Evolutionary conservation across 768 basidiomycete genomes (phyloP), one percentile per base, ranked within the genome.

Genomic region (Hemileccinum rubropunctum): DNA sequence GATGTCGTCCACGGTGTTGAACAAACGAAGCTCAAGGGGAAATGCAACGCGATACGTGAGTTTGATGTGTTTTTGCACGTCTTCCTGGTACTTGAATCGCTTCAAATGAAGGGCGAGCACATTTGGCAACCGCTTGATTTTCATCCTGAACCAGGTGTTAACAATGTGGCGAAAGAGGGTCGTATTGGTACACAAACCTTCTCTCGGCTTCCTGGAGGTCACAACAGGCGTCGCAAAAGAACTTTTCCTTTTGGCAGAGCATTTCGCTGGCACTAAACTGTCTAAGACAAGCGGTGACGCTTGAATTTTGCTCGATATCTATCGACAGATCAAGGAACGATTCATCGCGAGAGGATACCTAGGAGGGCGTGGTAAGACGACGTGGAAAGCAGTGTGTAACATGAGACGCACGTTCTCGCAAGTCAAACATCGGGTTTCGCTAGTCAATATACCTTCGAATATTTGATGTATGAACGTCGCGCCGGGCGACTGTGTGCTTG

Each of bases 221-320:
- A 62, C 95, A 95, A 67, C 97, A 99, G 15, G 86, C 83, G 67
- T 99, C 97, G 65, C 97, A 99, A 68, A 91, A 97, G 66, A 98
- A 99, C 72, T 98, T 98, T 76, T 99, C 98, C 69, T 82, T 88
- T 69, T 95, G 92, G 60, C 92, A 95, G 17, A 99, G 81, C 95
- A 98, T 99, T 71, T 99, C 97, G 63, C 88, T 91, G 35, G 94
- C 95, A 63, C 92, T 95, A 67, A 99, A 99, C 64, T 95, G 92
- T 40, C 93, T 82, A 32, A 99, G 80, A 66, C 97, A 99, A 7
- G 95, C 88, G 2, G 95, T 95, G 46, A 99, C 86, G 55, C 92
- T 95, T 3, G 94, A 91, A 69, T 98, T 97, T 68, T 97, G 92
- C 66, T 98, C 95, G 58, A 99, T 98, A 67, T 99, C 97, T 70